Conservation (phyloP, 495 filamentous ascomycete genomes). For the Annulohypoxylon nitens region DNA sequence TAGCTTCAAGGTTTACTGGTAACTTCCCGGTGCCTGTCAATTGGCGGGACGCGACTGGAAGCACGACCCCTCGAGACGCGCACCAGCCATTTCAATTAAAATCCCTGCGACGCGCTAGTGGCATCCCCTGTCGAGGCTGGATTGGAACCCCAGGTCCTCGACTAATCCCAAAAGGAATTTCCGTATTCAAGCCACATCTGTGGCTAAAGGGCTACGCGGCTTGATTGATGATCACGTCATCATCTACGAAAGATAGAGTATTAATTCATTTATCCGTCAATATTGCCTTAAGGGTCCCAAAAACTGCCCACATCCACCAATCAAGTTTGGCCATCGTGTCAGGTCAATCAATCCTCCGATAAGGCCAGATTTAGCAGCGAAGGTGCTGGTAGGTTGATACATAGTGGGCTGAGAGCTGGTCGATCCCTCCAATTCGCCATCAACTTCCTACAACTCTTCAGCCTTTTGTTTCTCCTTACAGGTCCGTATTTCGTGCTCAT, state of each 20-base stretch:
- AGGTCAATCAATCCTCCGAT: constrained; percentile 41
- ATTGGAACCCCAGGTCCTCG: not conserved
- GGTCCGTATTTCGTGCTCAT: constrained; percentile 1
- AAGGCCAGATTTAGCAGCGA: constrained; percentile 48
- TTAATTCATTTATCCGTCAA: constrained; percentile 32
- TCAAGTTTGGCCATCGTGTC: constrained; percentile 15
- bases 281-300: not conserved
- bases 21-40: constrained; percentile 6
- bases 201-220: not conserved
- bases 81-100: constrained; percentile 55
- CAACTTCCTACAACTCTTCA: constrained; percentile 24
- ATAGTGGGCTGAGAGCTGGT: constrained; percentile 28
- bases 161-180: not conserved
- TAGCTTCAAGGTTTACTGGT: constrained; percentile 1
- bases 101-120: constrained; percentile 38
- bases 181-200: not conserved
- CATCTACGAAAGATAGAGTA: not conserved
- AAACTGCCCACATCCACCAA: not conserved
- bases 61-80: constrained; percentile 46
- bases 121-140: not conserved
- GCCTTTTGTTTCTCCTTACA: constrained; percentile 14
- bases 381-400: not conserved
- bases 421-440: constrained; percentile 16
- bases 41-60: constrained; percentile 31
- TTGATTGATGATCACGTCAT: constrained; percentile 22